Evolutionary conservation across 202 grass and related monocot species (phyloP), one percentile per base, ranked within the genome.

Genomic region (Carex arenaria): DNA sequence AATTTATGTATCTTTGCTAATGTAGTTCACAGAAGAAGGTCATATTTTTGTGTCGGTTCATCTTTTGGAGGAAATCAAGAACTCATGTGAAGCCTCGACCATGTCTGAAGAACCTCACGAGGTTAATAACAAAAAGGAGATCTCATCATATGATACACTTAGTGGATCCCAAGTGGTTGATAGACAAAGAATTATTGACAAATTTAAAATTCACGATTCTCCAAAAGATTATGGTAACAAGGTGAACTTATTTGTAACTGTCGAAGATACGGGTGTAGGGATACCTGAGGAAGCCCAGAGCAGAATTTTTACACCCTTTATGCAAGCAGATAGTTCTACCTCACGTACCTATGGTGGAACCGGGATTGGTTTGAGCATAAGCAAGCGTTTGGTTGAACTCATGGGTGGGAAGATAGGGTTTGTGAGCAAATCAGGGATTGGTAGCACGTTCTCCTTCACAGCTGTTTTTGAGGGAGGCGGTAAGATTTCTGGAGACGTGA

Each of bases 321-420:
- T 94, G 88, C 92, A 94, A 85, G 92, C 88, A 22, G 92, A 94
- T 81, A 90, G 92, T 85, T 94, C 92, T 42, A 94, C 92, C 52
- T 94, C 92, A 30, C 69, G 92, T 31, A 94, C 83, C 43, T 92
- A 94, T 85, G 90, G 90, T 72, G 92, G 92, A 52, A 94, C 92
- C 69, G 92, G 90, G 51, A 90, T 94, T 82, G 92, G 92, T 40
- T 86, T 94, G 86, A 94, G 88, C 85, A 94, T 94, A 66, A 94
- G 87, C 13, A 94, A 92, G 86, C 56, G 86, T 56, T 88, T 94
- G 54, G 92, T 92, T 68, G 86, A 88, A 64, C 77, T 94, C 64
- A 92, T 92, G 92, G 84, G 92, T 14, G 92, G 92, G 66, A 81
- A 90, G 86, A 87, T 88, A 80, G 78, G 86, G 1, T 94, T 94